Base-by-base conservation (phyloP, 1,284 basidiomycete species). In the Apiotrichum siamense region DNA sequence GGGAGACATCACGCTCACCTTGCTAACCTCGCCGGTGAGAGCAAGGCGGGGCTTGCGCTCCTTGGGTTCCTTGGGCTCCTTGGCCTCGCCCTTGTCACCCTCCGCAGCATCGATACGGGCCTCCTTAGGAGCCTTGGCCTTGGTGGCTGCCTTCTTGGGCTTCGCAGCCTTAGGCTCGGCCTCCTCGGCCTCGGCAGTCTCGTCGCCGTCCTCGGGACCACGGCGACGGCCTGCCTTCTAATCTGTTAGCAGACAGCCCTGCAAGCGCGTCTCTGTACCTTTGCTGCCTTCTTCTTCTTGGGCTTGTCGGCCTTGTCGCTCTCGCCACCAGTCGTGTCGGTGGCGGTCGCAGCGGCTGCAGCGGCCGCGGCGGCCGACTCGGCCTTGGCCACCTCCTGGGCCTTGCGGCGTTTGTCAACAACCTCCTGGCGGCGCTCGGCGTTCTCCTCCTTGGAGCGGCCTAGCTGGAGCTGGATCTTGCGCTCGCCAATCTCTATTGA, bases 391-490 rank as follows among this genome's bases (percentile, higher is more conserved):
- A 51, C 61, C 13, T 58, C 58, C 46, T 66, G 54, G 23, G 48
- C 59, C 46, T 61, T 62, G 42, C 54, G 57, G 40, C 61, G 62
- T 55, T 61, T 59, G 21, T 59, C 62, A 49, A 49, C 47, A 53
- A 49, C 58, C 52, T 50, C 65, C 33, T 62, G 57, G 38, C 61
- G 55, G n/a, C 68, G 61, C 50, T 85, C 84, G 74, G 80, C 84
- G 75, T 79, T 84, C 63, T 82, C 87, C 76, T 82, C 84, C 79
- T 88, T 89, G 76, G 88, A 86, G 77, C 91, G 91, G 69, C 91
- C 92, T 69, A 89, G 77, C 78, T 93, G 86, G 75, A 94, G 80
- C 73, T 87, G 84, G 72, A 93, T 82, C 74, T 79, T 79, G 72
- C 91, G 88, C 58, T 85, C 88, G 59, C 88, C 86, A 73, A 94